Percentiles rank a stretch among this genome's conserved stretches.
Evolutionary conservation across 2,329 filamentous ascomycete genomes (phyloP).

Genomic region (Dichotomopilus funicola): DNA sequence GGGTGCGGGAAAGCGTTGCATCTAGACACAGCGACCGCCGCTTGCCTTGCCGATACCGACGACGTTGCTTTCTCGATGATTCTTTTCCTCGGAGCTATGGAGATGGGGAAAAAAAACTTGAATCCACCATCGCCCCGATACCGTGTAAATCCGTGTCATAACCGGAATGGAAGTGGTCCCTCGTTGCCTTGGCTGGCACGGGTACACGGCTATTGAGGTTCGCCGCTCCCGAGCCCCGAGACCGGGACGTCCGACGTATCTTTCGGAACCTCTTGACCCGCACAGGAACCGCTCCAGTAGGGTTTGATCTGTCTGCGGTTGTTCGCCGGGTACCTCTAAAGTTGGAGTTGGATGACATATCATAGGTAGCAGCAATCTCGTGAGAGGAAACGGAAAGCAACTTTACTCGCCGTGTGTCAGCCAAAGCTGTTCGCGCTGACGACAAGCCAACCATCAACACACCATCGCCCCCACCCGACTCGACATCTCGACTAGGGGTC

Average conservation of each 20-base stretch:
- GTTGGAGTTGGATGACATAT: not conserved
- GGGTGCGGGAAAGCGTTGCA: conserved; percentile 9
- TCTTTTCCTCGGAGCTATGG: no score
- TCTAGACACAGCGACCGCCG: not conserved
- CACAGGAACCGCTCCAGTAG: not conserved
- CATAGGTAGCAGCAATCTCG: not conserved
- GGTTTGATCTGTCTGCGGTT: not conserved
- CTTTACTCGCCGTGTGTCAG: no score
- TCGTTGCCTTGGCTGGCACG: not conserved
- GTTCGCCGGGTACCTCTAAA: not conserved
- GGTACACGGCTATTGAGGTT: not conserved
- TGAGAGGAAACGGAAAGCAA: no score
- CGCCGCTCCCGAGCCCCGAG: conserved; percentile 1
- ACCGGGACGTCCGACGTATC: not conserved
- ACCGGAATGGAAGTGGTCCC: not conserved
- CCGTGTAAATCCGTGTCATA: no score
- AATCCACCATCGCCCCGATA: no score
- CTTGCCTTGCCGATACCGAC: conserved; percentile 1
- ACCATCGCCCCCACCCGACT: not conserved
- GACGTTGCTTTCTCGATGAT: not conserved
- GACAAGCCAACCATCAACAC: no score
- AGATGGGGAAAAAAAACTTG: no score
- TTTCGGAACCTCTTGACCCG: not conserved
- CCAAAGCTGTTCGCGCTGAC: no score
- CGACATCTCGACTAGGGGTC: not conserved